Evolutionary conservation across 352 stramenopile genomes (phyloP), one percentile per base, ranked within the genome.

Genomic region (Globisporangium echinulatum): DNA sequence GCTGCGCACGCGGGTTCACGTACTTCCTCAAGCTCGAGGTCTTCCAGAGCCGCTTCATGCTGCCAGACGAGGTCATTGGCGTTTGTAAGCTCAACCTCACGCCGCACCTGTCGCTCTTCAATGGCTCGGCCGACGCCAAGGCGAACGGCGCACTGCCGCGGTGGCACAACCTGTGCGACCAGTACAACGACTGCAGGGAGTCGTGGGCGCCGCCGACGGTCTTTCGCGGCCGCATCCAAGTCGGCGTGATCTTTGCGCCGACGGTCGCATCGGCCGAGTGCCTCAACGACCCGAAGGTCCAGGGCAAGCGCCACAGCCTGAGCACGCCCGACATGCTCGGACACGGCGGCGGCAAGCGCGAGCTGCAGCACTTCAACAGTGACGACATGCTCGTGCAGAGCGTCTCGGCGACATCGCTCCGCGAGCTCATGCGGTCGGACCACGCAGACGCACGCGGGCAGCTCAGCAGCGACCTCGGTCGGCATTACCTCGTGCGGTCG

Each of bases 61-160:
- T 90, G 5, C 68, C 72, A 1, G 84, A 94, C 59, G 82, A 87
- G 52, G 58, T 94, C 11, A 62, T 94, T 52, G 84, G 84, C 17
- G 84, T 94, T 0, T 94, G 82, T 55, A 90, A 88, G 59, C 88
- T 94, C 66, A 94, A 94, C 54, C 67, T 94, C 19, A 90, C 77
- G n/a, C 82, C 84, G n/a, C 81, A 93, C 58, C 54, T 93, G 13
- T 87, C 81, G 42, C 67, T 93, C 42, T 79, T 88, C 48, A 85
- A 85, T 54, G 84, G 75, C 14, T 94, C 84, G 40, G 84, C 84
- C 4, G 84, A 94, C 40, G 84, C 84, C 6, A 90, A 90, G 44
- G 84, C 84, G 3, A 94, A 90, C 38, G 84, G 84, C 6, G 84
- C 84, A 19, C 64, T 94, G 15, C 77, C 79, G 54, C 74, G 84